phyloP scores from a whole-genome alignment of 2,329 filamentous ascomycete species.

The Calonectria fujianensis region DNA sequence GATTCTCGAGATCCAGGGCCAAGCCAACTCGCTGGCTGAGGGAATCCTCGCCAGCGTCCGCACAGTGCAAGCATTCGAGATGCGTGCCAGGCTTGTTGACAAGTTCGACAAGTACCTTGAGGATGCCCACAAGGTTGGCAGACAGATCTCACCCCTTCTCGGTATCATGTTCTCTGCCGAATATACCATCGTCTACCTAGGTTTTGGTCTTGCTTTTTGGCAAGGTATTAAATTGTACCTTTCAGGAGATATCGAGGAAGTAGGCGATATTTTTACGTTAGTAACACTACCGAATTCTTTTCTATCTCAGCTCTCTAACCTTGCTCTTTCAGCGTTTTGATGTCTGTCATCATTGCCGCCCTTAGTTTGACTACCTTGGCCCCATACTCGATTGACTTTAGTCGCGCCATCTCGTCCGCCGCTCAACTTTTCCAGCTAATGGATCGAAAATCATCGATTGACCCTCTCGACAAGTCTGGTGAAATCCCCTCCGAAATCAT shows the following conservation, averaged over 20 bases:
- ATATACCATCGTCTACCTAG: slow-evolving; percentile 65
- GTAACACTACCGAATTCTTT: background rate
- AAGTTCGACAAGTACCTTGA: slow-evolving; percentile 63
- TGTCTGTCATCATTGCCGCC: slow-evolving; percentile 63
- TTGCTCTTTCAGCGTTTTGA: slow-evolving; percentile 56
- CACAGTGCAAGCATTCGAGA: slow-evolving; percentile 66
- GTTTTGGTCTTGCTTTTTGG: slow-evolving; percentile 67
- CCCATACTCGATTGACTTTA: slow-evolving; percentile 62
- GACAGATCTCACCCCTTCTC: slow-evolving; percentile 62
- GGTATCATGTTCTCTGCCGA: slow-evolving; percentile 63
- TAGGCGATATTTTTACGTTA: slow-evolving; percentile 64
- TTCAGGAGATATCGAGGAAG: slow-evolving; percentile 60
- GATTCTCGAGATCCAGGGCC: slow-evolving; percentile 60
- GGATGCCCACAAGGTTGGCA: slow-evolving; percentile 60
- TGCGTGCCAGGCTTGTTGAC: slow-evolving; percentile 60
- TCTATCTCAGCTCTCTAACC: background rate
- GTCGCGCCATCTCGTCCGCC: slow-evolving; percentile 60
- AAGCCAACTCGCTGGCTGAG: slow-evolving; percentile 61
- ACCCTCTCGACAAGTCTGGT: slow-evolving; percentile 60
- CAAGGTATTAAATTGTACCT: slow-evolving; percentile 64
- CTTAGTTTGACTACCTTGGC: slow-evolving; percentile 61
- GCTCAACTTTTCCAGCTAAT: slow-evolving; percentile 62
- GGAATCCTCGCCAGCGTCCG: slow-evolving; percentile 61
- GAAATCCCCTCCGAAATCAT: slow-evolving; percentile 54
- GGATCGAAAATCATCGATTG: slow-evolving; percentile 61